Percentiles rank a stretch among this genome's conserved stretches.
Evolutionary conservation across 163 green algal species (phyloP).

Genomic region (Scenedesmus sp.): DNA sequence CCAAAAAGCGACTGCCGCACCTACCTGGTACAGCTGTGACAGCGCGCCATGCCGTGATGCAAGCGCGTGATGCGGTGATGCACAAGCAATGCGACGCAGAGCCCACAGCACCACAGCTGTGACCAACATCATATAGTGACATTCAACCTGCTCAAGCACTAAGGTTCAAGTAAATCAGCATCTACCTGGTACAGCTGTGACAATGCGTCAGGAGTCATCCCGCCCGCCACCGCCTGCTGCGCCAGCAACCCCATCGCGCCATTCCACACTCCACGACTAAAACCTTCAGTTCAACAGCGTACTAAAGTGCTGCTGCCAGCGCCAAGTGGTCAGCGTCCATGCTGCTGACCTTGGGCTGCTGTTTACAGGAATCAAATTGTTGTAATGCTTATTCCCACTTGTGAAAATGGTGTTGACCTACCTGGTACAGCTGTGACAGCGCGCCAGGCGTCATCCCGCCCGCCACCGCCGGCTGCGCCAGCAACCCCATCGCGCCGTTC

Average conservation of each 20-base stretch:
- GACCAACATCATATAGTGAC: too few species aligned
- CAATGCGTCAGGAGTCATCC: slow-evolving; percentile 23
- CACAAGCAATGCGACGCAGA: too few species aligned
- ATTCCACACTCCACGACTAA: slow-evolving; percentile 46
- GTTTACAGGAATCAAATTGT: too few species aligned
- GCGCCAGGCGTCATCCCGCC: slow-evolving; percentile 13
- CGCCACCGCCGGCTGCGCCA: slow-evolving; percentile 4
- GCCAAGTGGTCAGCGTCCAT: neutral
- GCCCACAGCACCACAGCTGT: too few species aligned
- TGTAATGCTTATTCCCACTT: neutral
- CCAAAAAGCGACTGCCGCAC: too few species aligned
- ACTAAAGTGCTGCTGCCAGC: slow-evolving; percentile 27
- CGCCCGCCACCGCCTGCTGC: neutral
- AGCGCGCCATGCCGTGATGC: too few species aligned
- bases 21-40: neutral
- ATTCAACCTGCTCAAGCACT: too few species aligned
- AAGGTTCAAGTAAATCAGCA: too few species aligned
- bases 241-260: slow-evolving; percentile 18
- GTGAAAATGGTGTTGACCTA: neutral
- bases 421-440: slow-evolving; percentile 50
- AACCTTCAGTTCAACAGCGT: slow-evolving; percentile 15
- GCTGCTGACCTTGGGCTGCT: too few species aligned
- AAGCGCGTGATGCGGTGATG: too few species aligned
- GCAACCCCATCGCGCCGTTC: slow-evolving; percentile 32
- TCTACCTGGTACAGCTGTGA: slow-evolving; percentile 48